These are phyloP conservation scores for Arabidopsis lyrata DNA, from an alignment of 441 rosid genomes.

Conservation along the genomic window DNA sequence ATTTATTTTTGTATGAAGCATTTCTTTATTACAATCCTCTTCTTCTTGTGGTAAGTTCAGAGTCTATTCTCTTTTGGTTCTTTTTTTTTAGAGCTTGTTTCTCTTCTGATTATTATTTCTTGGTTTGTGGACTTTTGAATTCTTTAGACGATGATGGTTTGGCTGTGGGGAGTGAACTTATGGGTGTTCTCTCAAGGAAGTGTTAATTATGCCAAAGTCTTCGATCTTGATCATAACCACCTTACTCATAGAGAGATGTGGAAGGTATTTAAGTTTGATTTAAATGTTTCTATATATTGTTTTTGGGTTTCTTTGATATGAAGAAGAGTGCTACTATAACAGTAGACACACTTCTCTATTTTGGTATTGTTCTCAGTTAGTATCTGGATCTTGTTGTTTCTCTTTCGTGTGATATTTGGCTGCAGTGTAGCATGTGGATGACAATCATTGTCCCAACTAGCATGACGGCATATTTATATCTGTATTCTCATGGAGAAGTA, in stretches of 20 bases:
- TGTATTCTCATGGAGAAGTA: constrained; percentile 82
- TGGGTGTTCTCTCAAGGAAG: constrained; percentile 78
- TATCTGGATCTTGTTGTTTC: constrained; percentile 23
- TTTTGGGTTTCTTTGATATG: not conserved
- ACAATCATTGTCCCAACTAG: constrained; percentile 78
- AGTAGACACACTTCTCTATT: not conserved
- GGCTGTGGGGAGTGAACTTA: constrained; percentile 74
- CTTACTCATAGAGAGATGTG: constrained; percentile 72
- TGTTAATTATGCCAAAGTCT: constrained; percentile 65
- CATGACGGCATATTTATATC: constrained; percentile 82
- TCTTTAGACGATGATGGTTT: constrained; percentile 76
- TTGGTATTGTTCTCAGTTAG: constrained; percentile 19
- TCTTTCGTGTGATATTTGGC: constrained; percentile 30
- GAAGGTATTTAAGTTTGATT: constrained; percentile 52
- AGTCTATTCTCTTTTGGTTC: constrained; percentile 13
- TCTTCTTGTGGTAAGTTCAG: constrained; percentile 71
- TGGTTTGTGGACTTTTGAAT: constrained; percentile 13
- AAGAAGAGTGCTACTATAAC: not conserved
- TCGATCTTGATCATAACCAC: constrained; percentile 71
- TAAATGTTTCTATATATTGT: no score
- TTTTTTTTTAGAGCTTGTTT: constrained; percentile 17
- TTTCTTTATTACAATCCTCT: constrained; percentile 83
- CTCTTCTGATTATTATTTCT: constrained; percentile 11
- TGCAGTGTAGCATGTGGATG: constrained; percentile 87
- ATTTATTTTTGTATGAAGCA: constrained; percentile 74